Conservation (phyloP, 768 basidiomycete species). For the Tulasnella sp. region DNA sequence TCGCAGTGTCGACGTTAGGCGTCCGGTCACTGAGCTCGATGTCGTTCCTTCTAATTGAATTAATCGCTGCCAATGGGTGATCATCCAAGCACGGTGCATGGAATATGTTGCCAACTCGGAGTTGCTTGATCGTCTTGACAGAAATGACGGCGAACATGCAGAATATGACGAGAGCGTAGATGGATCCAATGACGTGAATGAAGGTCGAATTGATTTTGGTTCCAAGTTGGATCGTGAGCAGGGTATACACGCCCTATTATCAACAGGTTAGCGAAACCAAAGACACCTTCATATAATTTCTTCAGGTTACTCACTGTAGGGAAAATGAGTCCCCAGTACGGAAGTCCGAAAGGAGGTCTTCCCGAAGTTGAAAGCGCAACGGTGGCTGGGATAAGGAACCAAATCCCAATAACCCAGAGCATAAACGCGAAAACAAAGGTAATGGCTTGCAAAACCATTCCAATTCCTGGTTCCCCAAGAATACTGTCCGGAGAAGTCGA, state of each 20-base stretch:
- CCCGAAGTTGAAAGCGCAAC: slow-evolving; percentile 38
- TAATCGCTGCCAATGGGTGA: neutral
- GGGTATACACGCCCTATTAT: slow-evolving; percentile 45
- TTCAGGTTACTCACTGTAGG: slow-evolving; percentile 46
- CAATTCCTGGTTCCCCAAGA: slow-evolving; percentile 31
- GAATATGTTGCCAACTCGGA: slow-evolving; percentile 3
- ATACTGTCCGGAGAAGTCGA: slow-evolving; percentile 11
- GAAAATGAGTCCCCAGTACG: slow-evolving; percentile 64
- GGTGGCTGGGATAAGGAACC: slow-evolving; percentile 54
- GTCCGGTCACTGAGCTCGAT: neutral
- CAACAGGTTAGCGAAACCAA: neutral
- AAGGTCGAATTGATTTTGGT: slow-evolving; percentile 43
- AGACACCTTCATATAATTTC: neutral
- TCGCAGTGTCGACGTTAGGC: neutral
- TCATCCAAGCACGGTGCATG: slow-evolving; percentile 14
- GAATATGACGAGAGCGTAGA: slow-evolving; percentile 32
- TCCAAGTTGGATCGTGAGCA: slow-evolving; percentile 49
- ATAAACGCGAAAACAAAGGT: slow-evolving; percentile 36
- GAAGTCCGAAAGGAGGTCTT: slow-evolving; percentile 45
- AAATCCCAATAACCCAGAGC: slow-evolving; percentile 55
- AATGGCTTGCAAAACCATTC: slow-evolving; percentile 29
- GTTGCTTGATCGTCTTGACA: neutral
- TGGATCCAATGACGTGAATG: slow-evolving; percentile 51
- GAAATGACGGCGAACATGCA: slow-evolving; percentile 17
- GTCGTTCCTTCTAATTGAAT: neutral